These are phyloP conservation scores for Mycena capillaripes DNA, from an alignment of 768 basidiomycete species.

Conservation along the genomic window DNA sequence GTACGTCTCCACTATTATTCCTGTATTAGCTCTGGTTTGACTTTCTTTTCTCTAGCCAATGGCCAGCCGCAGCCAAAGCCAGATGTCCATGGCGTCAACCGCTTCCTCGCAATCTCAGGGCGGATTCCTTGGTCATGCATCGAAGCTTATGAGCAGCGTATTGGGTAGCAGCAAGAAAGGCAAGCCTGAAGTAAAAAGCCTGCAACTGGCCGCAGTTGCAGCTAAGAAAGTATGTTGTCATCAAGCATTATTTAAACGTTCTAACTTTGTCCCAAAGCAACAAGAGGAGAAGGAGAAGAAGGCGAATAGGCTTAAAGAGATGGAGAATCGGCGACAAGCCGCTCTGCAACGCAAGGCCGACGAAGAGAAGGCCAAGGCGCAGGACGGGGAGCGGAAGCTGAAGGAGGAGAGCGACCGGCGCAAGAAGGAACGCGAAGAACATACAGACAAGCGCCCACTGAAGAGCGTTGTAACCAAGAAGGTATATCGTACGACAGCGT, in stretches of 20 bases:
- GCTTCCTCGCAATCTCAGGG: conserved; percentile 58
- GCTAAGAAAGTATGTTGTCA: conserved; percentile 84
- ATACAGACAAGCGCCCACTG: conserved; percentile 73
- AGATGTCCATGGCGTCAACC: conserved; percentile 67
- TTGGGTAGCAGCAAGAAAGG: conserved; percentile 79
- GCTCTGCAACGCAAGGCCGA: conserved; percentile 82
- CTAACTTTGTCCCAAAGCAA: conserved; percentile 66
- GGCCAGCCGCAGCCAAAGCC: conserved; percentile 61
- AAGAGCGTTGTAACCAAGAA: conserved; percentile 70
- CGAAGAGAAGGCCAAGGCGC: conserved; percentile 74
- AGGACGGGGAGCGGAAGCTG: conserved; percentile 78
- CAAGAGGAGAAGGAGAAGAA: conserved; percentile 91
- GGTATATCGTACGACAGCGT: conserved; percentile 47
- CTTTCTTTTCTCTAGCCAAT: conserved; percentile 41
- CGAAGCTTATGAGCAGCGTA: conserved; percentile 76
- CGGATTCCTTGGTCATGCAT: conserved; percentile 80
- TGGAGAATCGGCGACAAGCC: conserved; percentile 85
- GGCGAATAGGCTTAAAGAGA: conserved; percentile 78
- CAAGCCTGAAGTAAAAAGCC: conserved; percentile 83
- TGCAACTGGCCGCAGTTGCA: conserved; percentile 85
- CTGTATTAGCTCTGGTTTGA: conserved; percentile 8
- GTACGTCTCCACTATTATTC: conserved; percentile 48
- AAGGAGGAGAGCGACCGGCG: conserved; percentile 83
- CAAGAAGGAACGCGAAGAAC: conserved; percentile 87
- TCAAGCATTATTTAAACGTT: conserved; percentile 16